Percentiles rank a stretch among this genome's conserved stretches.
These are phyloP conservation scores for Allodekkera sacchari DNA, from an alignment of 805 yeast genomes.

Conservation along the genomic window DNA sequence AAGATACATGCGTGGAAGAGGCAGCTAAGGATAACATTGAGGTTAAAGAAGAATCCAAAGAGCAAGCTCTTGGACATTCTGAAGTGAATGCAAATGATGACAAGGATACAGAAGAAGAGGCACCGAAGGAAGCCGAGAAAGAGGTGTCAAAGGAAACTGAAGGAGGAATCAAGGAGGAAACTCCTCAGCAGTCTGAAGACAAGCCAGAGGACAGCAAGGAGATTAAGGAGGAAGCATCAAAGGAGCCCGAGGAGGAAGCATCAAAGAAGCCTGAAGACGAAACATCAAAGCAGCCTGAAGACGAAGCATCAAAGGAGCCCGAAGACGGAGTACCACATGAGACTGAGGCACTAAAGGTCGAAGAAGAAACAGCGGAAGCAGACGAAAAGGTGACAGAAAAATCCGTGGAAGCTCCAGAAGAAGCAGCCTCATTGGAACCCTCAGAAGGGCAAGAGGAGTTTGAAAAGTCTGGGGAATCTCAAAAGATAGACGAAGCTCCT, in stretches of 20 bases:
- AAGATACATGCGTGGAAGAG: slow-evolving; percentile 4
- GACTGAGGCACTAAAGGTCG: not conserved
- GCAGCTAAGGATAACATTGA: slow-evolving; percentile 1
- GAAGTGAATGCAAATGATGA: slow-evolving; percentile 1
- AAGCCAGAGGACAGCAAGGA: slow-evolving; percentile 4
- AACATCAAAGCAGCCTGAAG: not conserved
- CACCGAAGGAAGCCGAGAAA: not conserved
- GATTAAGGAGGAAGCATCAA: not conserved
- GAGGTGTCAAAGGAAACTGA: not conserved
- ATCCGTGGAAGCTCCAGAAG: too few relatives aligned
- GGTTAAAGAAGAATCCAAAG: slow-evolving; percentile 1
- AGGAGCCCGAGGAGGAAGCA: slow-evolving; percentile 2
- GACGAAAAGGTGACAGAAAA: not conserved
- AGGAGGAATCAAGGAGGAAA: not conserved
- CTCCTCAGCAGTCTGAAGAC: not conserved
- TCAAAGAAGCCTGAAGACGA: too few relatives aligned
- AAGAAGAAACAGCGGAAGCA: slow-evolving; percentile 1
- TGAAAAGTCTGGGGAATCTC: too few relatives aligned
- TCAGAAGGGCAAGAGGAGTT: too few relatives aligned
- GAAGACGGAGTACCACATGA: not conserved
- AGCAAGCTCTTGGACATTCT: too few relatives aligned
- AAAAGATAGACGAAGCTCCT: too few relatives aligned
- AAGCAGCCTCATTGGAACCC: slow-evolving; percentile 1
- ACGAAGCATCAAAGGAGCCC: not conserved
- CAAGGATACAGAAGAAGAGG: not conserved